phyloP scores from a whole-genome alignment of 176 grass and related monocot species.

The Elaeis guineensis region DNA sequence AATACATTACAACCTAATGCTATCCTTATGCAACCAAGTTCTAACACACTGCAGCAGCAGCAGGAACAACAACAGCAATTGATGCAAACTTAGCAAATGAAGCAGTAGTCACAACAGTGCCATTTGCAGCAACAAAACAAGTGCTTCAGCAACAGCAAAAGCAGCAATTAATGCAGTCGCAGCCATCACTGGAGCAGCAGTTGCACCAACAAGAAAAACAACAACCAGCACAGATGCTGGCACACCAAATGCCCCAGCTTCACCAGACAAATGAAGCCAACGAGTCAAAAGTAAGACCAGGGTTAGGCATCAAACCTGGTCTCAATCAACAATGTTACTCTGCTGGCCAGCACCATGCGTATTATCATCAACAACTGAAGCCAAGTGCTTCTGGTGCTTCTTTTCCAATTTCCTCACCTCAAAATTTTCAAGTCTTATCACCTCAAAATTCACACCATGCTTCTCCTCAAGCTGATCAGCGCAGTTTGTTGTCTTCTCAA shows the following conservation, averaged over 20 bases:
- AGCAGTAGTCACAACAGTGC: conserved; percentile 5
- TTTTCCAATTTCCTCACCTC: conserved; percentile 86
- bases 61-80: conserved; percentile 57
- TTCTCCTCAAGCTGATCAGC: conserved; percentile 81
- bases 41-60: conserved; percentile 49
- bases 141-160: conserved; percentile 44
- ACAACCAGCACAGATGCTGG: conserved; percentile 31
- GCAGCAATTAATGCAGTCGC: conserved; percentile 44
- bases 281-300: conserved; percentile 72
- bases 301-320: conserved; percentile 56
- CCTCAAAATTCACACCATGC: conserved; percentile 85
- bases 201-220: conserved; percentile 38
- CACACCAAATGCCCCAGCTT: conserved; percentile 40
- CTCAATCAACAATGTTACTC: conserved; percentile 56
- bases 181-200: conserved; percentile 29
- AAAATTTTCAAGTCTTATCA: conserved; percentile 85
- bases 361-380: conserved; percentile 65
- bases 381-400: conserved; percentile 15
- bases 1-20: conserved; percentile 45
- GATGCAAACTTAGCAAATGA: conserved; percentile 55
- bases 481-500: conserved; percentile 58
- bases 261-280: conserved; percentile 53
- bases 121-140: conserved; percentile 24
- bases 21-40: conserved; percentile 52
- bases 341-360: conserved; percentile 28